Evolutionary conservation across 352 stramenopile species (phyloP), one percentile per base, ranked within the genome.

Genomic region (Lagenidium giganteum): DNA sequence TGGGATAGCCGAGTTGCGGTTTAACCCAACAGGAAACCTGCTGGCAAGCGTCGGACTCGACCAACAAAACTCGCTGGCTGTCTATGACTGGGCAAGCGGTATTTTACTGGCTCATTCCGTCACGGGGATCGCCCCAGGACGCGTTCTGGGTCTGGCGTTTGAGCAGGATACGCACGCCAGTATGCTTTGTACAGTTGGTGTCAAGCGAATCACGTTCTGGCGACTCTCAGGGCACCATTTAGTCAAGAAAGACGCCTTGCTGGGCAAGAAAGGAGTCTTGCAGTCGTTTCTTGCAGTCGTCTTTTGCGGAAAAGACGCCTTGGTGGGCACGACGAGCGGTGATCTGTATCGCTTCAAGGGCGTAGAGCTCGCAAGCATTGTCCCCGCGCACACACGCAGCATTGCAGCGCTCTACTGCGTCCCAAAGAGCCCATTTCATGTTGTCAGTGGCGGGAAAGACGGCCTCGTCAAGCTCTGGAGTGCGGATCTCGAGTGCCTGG

Each of bases 321-420:
- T 95, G 21, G 83, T 92, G 14, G 86, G 84, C 7, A 92, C 79
- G 17, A 78, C 67, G 11, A 91, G 70, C 22, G 86, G 84, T 8
- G 82, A 95, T 55, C 54, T 95, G 16, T 95, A 91, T 52, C 72
- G 64, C 13, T 95, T 96, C 45, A 79, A 85, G 40, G 80, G 80
- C 7, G 57, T 67, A 4, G 73, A 87, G 41, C 63, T 93, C 14
- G 61, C 68, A 14, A 80, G 62, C 7, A 83, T 95, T 36, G 64
- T 92, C 4, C 76, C 81, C 11, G 85, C 85, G 1, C 83, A 96
- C 26, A 61, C 61, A 5, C 67, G 74, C 11, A 74, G 71, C 5
- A 70, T 88, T 3, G 74, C 71, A n/a, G 76, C 76, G 13, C 64
- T 92, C 5, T 69, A 64, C 38, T 70, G 61, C 31, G 54, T 67